Evolutionary conservation across 1,284 basidiomycete genomes (phyloP).

Genomic region (Leccinum ponderosum): DNA sequence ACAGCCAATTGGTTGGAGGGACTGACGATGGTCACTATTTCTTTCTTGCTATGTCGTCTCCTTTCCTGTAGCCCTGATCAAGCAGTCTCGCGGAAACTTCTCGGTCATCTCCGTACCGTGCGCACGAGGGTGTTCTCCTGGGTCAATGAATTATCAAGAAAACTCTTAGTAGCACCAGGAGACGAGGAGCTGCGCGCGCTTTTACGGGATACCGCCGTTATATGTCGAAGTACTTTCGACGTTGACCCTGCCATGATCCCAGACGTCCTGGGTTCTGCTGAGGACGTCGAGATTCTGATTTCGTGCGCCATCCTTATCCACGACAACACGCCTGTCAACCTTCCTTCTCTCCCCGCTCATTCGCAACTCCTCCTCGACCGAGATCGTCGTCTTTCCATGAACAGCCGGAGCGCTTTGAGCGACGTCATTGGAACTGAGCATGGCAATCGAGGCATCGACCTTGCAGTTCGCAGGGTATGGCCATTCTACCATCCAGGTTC

Average conservation of each 20-base stretch:
- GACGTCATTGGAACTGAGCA: slow-evolving; percentile 5
- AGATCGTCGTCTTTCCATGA: slow-evolving; percentile 33
- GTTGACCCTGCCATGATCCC: slow-evolving; percentile 27
- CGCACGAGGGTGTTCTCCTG: slow-evolving; percentile 38
- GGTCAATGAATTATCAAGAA: slow-evolving; percentile 34
- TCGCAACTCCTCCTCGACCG: slow-evolving; percentile 25
- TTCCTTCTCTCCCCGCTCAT: slow-evolving; percentile 3
- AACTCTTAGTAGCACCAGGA: slow-evolving; percentile 20
- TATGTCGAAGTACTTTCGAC: slow-evolving; percentile 44
- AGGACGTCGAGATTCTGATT: slow-evolving; percentile 34
- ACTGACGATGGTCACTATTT: slow-evolving; percentile 37
- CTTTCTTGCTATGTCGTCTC: slow-evolving; percentile 37
- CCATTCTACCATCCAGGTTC: slow-evolving; percentile 31
- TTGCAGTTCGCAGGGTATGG: slow-evolving; percentile 40
- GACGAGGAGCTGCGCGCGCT: slow-evolving; percentile 27
- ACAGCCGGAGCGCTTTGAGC: neutral
- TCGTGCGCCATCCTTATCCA: slow-evolving; percentile 37
- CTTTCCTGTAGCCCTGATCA: slow-evolving; percentile 27
- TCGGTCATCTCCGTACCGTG: slow-evolving; percentile 30
- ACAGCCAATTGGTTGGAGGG: slow-evolving; percentile 45
- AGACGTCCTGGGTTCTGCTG: slow-evolving; percentile 20
- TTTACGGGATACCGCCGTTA: slow-evolving; percentile 37
- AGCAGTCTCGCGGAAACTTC: slow-evolving; percentile 9
- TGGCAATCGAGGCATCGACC: slow-evolving; percentile 30
- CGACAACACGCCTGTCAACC: slow-evolving; percentile 28